phyloP scores from a whole-genome alignment of 2,329 filamentous ascomycete species.

The Dothidotthia symphoricarpi region DNA sequence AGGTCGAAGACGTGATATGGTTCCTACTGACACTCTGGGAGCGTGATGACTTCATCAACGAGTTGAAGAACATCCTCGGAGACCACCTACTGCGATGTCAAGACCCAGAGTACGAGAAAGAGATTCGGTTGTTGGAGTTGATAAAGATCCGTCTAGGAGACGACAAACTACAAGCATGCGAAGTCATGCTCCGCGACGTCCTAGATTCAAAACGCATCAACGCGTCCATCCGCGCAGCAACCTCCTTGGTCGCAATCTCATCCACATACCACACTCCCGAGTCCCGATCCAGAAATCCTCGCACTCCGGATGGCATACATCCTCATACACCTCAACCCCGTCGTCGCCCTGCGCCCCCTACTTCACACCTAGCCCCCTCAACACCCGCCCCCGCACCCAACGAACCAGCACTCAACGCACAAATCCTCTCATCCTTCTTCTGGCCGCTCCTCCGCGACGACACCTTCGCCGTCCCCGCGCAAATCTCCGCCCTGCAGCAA shows the following conservation, averaged over 20 bases:
- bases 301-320: conserved; percentile 20
- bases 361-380: conserved; percentile 12
- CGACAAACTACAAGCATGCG: conserved; percentile 80
- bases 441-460: conserved; percentile 82
- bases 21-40: conserved; percentile 87
- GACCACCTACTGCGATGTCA: conserved; percentile 70
- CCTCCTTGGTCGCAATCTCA: conserved; percentile 3
- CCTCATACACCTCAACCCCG: conserved; percentile 29
- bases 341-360: conserved; percentile 19
- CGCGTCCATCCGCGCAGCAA: conserved; percentile 43
- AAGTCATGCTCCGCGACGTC: conserved; percentile 96
- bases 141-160: conserved; percentile 89
- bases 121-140: conserved; percentile 76
- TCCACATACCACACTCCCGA: conserved; percentile 21
- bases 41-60: conserved; percentile 90
- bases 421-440: conserved; percentile 88
- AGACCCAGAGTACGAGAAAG: conserved; percentile 68
- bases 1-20: conserved; percentile 85
- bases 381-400: conserved; percentile 26
- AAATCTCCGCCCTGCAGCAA: conserved; percentile 61
- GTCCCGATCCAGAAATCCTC: conserved; percentile 11
- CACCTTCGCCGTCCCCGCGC: conserved; percentile 61
- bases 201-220: conserved; percentile 78
- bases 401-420: conserved; percentile 61
- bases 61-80: conserved; percentile 85